phyloP scores from a whole-genome alignment of 2,329 filamentous ascomycete genomes.

The Ramularia endophylla region DNA sequence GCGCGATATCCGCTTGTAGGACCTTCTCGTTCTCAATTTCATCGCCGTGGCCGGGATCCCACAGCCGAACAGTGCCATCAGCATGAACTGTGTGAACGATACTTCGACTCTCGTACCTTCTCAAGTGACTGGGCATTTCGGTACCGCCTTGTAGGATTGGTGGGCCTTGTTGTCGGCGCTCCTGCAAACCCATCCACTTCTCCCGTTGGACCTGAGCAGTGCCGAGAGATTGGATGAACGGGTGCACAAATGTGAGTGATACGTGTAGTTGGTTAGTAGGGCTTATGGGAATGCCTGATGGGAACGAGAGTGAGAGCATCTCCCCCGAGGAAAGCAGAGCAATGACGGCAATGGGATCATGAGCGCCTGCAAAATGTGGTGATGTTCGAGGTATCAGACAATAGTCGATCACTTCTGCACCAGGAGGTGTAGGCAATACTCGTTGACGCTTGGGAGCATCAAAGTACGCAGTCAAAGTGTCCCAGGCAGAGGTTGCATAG shows the following conservation, averaged over 20 bases:
- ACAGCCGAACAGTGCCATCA: slow-evolving; percentile 85
- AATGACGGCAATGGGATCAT: slow-evolving; percentile 85
- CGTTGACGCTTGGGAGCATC: slow-evolving; percentile 66
- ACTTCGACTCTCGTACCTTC: slow-evolving; percentile 75
- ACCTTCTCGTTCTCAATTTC: slow-evolving; percentile 81
- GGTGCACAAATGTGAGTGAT: slow-evolving; percentile 81
- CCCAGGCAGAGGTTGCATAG: slow-evolving; percentile 89
- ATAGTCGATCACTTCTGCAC: slow-evolving; percentile 71
- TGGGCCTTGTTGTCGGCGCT: slow-evolving; percentile 73
- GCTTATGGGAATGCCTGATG: slow-evolving; percentile 81
- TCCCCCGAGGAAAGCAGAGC: slow-evolving; percentile 79
- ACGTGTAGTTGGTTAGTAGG: slow-evolving; percentile 91
- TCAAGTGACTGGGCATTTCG: slow-evolving; percentile 61
- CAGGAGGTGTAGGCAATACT: slow-evolving; percentile 68
- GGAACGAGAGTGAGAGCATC: slow-evolving; percentile 83
- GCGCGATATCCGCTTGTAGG: slow-evolving; percentile 79
- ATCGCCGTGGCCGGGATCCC: slow-evolving; percentile 88
- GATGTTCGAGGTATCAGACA: slow-evolving; percentile 75
- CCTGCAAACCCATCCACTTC: slow-evolving; percentile 86
- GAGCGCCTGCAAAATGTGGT: slow-evolving; percentile 79
- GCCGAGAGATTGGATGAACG: slow-evolving; percentile 69
- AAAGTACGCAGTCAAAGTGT: slow-evolving; percentile 71
- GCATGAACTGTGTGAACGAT: slow-evolving; percentile 82
- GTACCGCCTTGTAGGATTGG: slow-evolving; percentile 73
- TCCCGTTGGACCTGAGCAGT: slow-evolving; percentile 71